Evolutionary conservation across 2,329 filamentous ascomycete genomes (phyloP).

Genomic region (Aureobasidium sp.): DNA sequence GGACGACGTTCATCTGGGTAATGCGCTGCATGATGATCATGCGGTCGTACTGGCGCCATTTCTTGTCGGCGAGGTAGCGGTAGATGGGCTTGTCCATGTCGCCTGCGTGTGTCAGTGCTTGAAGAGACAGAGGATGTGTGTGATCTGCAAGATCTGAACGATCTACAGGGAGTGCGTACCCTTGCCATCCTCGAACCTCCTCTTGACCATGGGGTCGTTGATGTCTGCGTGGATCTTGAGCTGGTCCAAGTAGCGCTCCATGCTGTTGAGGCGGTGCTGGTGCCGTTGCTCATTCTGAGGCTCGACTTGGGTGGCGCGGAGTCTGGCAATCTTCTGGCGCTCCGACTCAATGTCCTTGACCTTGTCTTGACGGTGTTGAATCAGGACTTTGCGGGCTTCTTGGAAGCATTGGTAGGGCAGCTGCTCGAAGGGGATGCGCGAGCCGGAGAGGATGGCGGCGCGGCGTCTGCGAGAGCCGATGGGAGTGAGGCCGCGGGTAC

Average conservation of each 20-base stretch:
- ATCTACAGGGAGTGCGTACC: conserved; percentile 48
- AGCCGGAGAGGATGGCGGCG: conserved; percentile 43
- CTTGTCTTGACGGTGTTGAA: conserved; percentile 75
- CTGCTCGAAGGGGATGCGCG: conserved; percentile 79
- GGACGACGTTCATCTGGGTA: conserved; percentile 76
- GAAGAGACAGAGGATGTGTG: background rate
- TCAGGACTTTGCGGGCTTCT: conserved; percentile 78
- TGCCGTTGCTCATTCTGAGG: conserved; percentile 38
- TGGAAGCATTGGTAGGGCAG: conserved; percentile 97
- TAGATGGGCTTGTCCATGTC: conserved; percentile 98
- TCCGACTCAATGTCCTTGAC: conserved; percentile 63
- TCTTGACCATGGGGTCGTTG: conserved; percentile 91
- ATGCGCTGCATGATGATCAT: conserved; percentile 79
- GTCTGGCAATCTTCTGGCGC: conserved; percentile 59
- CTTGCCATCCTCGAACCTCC: conserved; percentile 82
- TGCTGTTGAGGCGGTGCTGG: conserved; percentile 58
- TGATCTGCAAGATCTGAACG: no score
- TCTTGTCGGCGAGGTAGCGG: conserved; percentile 74
- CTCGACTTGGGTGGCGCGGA: conserved; percentile 44
- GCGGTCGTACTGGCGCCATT: conserved; percentile 81
- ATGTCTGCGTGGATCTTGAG: conserved; percentile 88
- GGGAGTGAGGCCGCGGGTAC: conserved; percentile 45
- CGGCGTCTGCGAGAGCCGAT: conserved; percentile 81
- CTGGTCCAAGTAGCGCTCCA: conserved; percentile 65
- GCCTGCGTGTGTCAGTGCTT: conserved; percentile 44